Evolutionary conservation across 768 basidiomycete species (phyloP).

Genomic region (Leccinum sublutescens): DNA sequence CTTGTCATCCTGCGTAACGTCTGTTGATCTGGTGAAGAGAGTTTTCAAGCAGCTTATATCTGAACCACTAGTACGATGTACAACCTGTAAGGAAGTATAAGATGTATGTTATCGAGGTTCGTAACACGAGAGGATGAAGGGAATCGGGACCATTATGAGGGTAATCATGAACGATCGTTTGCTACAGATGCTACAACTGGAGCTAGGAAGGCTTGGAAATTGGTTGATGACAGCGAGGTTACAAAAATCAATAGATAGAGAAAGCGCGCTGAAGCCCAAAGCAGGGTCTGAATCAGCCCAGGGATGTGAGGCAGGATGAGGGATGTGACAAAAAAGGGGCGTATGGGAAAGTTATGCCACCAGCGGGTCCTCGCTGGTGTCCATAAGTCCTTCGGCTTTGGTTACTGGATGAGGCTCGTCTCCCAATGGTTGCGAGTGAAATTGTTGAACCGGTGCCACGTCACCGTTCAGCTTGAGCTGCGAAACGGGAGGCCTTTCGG

Average conservation of each 20-base stretch:
- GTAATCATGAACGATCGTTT: constrained; percentile 36
- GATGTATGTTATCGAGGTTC: constrained; percentile 36
- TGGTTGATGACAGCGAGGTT: constrained; percentile 28
- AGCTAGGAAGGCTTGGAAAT: constrained; percentile 21
- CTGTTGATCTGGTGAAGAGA: constrained; percentile 16
- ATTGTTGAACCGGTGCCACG: constrained; percentile 45
- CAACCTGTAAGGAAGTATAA: constrained; percentile 36
- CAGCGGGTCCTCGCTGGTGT: constrained; percentile 61
- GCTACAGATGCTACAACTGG: constrained; percentile 33
- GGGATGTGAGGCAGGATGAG: constrained; percentile 5
- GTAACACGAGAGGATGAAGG: constrained; percentile 22
- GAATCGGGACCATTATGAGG: constrained; percentile 34
- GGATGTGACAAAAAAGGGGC: constrained; percentile 5
- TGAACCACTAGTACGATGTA: constrained; percentile 32
- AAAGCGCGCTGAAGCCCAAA: constrained; percentile 25
- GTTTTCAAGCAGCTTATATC: constrained; percentile 23
- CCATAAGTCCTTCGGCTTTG: constrained; percentile 64
- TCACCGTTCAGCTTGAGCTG: constrained; percentile 48
- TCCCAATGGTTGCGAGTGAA: constrained; percentile 48
- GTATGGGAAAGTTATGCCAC: constrained; percentile 30
- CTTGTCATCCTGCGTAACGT: constrained; percentile 57
- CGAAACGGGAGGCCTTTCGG: constrained; percentile 48
- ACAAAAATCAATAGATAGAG: constrained; percentile 35
- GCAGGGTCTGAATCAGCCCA: constrained; percentile 14
- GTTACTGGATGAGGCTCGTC: constrained; percentile 53